phyloP scores from a whole-genome alignment of 495 filamentous ascomycete species.

The Pyrenula massariospora region DNA sequence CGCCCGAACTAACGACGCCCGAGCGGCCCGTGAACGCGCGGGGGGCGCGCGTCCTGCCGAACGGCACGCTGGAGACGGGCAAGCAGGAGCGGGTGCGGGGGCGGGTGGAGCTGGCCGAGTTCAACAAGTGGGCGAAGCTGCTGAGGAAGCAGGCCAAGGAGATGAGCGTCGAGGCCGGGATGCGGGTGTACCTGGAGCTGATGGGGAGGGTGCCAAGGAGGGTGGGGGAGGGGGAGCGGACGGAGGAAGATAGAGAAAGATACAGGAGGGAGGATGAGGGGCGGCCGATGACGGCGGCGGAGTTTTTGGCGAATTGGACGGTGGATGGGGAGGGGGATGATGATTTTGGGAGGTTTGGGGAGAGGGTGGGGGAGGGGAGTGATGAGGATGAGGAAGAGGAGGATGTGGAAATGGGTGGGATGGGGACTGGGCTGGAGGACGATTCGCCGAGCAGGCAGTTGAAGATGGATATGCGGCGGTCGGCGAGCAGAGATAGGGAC shows the following conservation, averaged over 20 bases:
- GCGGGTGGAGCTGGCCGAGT: conserved; percentile 11
- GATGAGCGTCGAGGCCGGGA: conserved; percentile 11
- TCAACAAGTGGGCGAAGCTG: conserved; percentile 10
- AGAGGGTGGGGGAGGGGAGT: not conserved
- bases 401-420: not conserved
- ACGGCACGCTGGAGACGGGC: conserved; percentile 11
- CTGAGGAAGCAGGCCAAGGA: conserved; percentile 15
- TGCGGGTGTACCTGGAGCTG: conserved; percentile 14
- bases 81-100: conserved; percentile 14
- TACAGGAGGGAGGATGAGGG: not conserved
- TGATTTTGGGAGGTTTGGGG: not conserved
- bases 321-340: not conserved
- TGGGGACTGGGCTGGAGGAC: not conserved
- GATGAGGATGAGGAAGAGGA: not conserved
- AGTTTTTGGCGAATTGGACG: not conserved
- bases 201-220: conserved; percentile 5
- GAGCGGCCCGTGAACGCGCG: conserved; percentile 8
- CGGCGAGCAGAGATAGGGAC: not conserved
- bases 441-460: conserved; percentile 12
- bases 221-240: not conserved
- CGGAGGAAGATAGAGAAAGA: not conserved
- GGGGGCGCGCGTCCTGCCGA: conserved; percentile 11
- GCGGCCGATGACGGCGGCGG: not conserved
- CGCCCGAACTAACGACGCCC: conserved; percentile 5
- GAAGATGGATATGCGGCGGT: not conserved